Percentiles rank a stretch among this genome's conserved stretches.
Conservation (phyloP, 2,329 filamentous ascomycete species). For the Sporothrix variecibatus region DNA sequence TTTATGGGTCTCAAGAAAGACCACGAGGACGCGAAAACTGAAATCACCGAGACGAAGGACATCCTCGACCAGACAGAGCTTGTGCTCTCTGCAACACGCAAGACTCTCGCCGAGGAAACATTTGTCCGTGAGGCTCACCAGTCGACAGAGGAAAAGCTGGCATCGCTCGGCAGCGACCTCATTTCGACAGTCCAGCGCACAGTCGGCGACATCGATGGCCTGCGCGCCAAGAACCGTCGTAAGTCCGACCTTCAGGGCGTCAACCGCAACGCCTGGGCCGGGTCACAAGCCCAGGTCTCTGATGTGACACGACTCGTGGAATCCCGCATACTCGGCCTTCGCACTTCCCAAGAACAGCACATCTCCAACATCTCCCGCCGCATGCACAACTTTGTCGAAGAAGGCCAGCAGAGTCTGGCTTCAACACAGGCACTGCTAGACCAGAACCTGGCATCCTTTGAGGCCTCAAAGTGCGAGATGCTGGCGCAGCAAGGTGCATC, state of each 20-base stretch:
- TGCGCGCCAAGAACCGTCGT: constrained; percentile 83
- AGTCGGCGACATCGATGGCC: constrained; percentile 74
- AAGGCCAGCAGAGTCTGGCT: constrained; percentile 72
- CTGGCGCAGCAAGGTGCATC: constrained; percentile 69
- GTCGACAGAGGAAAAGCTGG: constrained; percentile 77
- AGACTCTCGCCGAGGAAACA: constrained; percentile 76
- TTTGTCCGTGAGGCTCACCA: constrained; percentile 80
- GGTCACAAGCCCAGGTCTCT: constrained; percentile 72
- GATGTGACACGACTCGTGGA: constrained; percentile 79
- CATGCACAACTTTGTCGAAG: constrained; percentile 74
- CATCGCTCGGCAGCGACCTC: constrained; percentile 71
- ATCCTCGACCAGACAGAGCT: constrained; percentile 86
- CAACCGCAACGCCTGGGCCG: constrained; percentile 78
- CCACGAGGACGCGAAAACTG: constrained; percentile 71
- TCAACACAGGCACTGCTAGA: constrained; percentile 70
- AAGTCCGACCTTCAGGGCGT: constrained; percentile 79
- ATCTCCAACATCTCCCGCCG: constrained; percentile 67
- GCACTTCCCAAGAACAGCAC: constrained; percentile 69
- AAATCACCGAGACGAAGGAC: constrained; percentile 76
- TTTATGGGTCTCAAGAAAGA: constrained; percentile 90
- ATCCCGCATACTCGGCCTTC: constrained; percentile 70
- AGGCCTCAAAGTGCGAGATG: constrained; percentile 52
- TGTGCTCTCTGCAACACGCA: constrained; percentile 74
- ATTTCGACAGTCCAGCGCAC: constrained; percentile 77
- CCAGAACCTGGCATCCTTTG: constrained; percentile 67